Evolutionary conservation across 1,284 basidiomycete species (phyloP), one percentile per base, ranked within the genome.

Genomic region (Cutaneotrichosporon mucoides): DNA sequence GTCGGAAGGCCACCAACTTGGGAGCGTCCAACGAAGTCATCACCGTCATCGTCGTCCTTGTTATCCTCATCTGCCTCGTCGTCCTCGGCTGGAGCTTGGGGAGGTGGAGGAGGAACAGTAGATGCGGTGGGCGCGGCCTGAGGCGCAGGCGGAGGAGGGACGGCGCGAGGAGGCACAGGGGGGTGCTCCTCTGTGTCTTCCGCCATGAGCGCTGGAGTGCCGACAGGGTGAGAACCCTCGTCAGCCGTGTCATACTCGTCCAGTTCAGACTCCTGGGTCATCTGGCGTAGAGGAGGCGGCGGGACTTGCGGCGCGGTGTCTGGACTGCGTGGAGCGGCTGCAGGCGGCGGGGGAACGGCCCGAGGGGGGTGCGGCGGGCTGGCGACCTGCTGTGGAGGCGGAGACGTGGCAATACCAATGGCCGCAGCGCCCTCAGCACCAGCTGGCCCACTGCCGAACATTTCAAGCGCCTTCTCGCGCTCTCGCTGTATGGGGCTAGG

Each of bases 31-130:
- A 71, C 60, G 38, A 68, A 55, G 52, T 66, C 66, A 24, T 72
- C 70, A 9, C 60, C 63, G 11, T 71, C 70, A 10, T 66, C 71
- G 24, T 71, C 66, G 34, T 72, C 70, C 11, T 61, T 63, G 11
- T 71, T 69, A 10, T 66, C 71, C 16, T 71, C 70, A 11, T 63
- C 65, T 4, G 67, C 67, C 16, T 68, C 67, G 11, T 66, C 55
- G 10, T 68, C 72, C 38, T 40, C 38, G 38, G 24, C 24, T 24
- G 24, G 24, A 24, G 24, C 24, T 24, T 24, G 24, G 24, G 24
- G 24, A 24, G 24, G 24, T 24, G 24, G 24, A 24, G 24, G 24
- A 24, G 24, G 24, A 24, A 24, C 24, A 24, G 24, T 24, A 24
- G 24, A 24, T 24, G 24, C 24, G 24, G 24, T 24, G 24, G 24